Conservation (phyloP, 345 rosid species). For the Bruguiera gymnorhiza region DNA sequence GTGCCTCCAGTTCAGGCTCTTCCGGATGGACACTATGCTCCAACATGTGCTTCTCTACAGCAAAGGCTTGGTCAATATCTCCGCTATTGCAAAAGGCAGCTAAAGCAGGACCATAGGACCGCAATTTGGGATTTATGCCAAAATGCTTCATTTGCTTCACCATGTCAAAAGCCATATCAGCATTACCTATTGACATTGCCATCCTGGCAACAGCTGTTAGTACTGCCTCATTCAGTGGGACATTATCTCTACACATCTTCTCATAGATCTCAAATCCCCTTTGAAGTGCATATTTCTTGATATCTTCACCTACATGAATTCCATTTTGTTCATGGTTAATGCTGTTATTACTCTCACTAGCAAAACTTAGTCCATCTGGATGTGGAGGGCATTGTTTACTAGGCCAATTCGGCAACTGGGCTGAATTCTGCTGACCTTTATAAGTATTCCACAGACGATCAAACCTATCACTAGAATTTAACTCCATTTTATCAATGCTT, state of each 20-base stretch:
- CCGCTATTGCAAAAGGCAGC: conserved; percentile 41
- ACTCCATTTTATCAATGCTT: conserved; percentile 12
- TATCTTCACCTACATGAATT: conserved; percentile 41
- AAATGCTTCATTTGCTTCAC: conserved; percentile 57
- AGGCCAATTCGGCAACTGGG: conserved; percentile 17
- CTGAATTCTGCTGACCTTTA: conserved; percentile 12
- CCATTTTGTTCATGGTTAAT: conserved; percentile 13
- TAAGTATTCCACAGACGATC: conserved; percentile 13
- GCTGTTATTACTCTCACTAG: neutral
- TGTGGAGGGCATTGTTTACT: conserved; percentile 12
- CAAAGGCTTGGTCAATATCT: conserved; percentile 48
- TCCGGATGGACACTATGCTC: conserved; percentile 59
- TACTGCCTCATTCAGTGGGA: conserved; percentile 57
- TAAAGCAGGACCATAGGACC: conserved; percentile 67
- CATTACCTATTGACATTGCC: conserved; percentile 58
- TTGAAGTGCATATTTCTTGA: conserved; percentile 48
- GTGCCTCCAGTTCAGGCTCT: conserved; percentile 62
- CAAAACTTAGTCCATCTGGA: conserved; percentile 8
- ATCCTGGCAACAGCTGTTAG: conserved; percentile 64
- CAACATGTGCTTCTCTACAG: conserved; percentile 61
- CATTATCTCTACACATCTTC: conserved; percentile 42
- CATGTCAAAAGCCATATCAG: conserved; percentile 65
- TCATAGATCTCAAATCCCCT: conserved; percentile 56
- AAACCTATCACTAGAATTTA: conserved; percentile 8
- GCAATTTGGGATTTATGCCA: conserved; percentile 53